Percentiles rank a stretch among this genome's conserved stretches.
Evolutionary conservation across 495 filamentous ascomycete species (phyloP).

Genomic region (Lepraria neglecta): DNA sequence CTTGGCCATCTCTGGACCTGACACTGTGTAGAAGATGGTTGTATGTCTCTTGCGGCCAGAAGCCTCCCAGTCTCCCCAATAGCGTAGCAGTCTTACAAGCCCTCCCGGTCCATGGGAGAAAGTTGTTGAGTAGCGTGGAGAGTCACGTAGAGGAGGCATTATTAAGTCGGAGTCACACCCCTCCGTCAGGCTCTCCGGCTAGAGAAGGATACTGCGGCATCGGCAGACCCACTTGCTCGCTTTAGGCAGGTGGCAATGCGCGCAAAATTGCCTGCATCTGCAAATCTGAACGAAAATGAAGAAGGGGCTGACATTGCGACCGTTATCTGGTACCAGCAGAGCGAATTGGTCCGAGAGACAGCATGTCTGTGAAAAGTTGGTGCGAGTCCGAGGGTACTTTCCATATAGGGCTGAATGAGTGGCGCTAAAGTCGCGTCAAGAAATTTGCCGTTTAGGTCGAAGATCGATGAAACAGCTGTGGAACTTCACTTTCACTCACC

Average conservation of each 20-base stretch:
- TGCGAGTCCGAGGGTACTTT: background rate
- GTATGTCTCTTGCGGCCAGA: background rate
- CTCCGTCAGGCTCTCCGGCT: background rate
- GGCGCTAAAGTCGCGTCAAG: conserved; percentile 15
- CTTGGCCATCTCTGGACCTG: conserved; percentile 14
- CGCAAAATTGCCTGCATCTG: background rate
- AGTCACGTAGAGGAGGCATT: background rate
- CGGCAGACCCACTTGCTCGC: background rate
- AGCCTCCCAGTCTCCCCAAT: background rate
- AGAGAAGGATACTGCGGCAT: conserved; percentile 6
- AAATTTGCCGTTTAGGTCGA: background rate
- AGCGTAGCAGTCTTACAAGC: background rate
- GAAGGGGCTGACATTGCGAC: too few species aligned
- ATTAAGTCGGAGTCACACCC: background rate
- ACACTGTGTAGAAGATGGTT: background rate
- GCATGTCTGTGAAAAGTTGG: too few species aligned
- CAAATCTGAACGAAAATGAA: too few species aligned
- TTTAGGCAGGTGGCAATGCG: background rate
- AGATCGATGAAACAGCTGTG: background rate
- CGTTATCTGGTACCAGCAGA: too few species aligned
- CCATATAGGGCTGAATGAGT: background rate
- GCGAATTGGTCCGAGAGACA: too few species aligned
- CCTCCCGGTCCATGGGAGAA: background rate
- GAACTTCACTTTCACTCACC: background rate
- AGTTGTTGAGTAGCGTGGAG: too few species aligned